Evolutionary conservation across 2,329 filamentous ascomycete genomes (phyloP), one percentile per base, ranked within the genome.

Genomic region (Coniochaeta prunicola): DNA sequence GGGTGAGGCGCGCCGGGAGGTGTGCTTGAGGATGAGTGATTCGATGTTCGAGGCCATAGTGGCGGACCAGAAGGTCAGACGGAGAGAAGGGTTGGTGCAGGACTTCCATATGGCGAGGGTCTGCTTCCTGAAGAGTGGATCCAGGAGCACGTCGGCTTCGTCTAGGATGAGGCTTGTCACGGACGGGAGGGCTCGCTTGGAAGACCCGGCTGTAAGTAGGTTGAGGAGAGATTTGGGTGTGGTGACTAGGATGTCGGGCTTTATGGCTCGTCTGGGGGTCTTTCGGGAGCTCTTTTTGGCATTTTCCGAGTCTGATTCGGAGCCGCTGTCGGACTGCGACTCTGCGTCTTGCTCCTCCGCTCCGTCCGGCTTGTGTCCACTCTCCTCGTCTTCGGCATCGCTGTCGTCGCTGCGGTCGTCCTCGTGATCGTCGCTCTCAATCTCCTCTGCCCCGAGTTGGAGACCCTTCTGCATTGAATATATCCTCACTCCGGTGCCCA

Each of bases 1-100:
- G 30, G 69, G 68, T 13, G 65, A 40, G 36, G 62, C 45, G 73
- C 69, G 56, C 73, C 80, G 36, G 86, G 80, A 9, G 79, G 74
- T 40, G 79, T 87, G 88, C n/a, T 84, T 82, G 7, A 82, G 82
- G 53, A 91, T 83, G 8, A 97, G 78, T 21, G 86, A 80, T 75
- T 99, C 94, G 45, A 97, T 90, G 65, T 88, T 94, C 17, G 93
- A 96, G 3, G 90, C 91, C 87, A 99, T 97, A 0, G 94, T 99
- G 15, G 94, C 94, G 15, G 94, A 97, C 92, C 93, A 99, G 61
- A 96, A 86, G 10, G 89, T 91, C 3, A 91, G 80, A 26, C 86
- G 83, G 9, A 97, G 77, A n/a, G 80, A 74, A 3, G 84, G 78
- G 64, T 87, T 86, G 2, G 79, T 85, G 71, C 93, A 93, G 3